Percentiles rank a stretch among this genome's conserved stretches.
These are phyloP conservation scores for Clonostachys rosea DNA, from an alignment of 2,329 filamentous ascomycete genomes.

Conservation along the genomic window DNA sequence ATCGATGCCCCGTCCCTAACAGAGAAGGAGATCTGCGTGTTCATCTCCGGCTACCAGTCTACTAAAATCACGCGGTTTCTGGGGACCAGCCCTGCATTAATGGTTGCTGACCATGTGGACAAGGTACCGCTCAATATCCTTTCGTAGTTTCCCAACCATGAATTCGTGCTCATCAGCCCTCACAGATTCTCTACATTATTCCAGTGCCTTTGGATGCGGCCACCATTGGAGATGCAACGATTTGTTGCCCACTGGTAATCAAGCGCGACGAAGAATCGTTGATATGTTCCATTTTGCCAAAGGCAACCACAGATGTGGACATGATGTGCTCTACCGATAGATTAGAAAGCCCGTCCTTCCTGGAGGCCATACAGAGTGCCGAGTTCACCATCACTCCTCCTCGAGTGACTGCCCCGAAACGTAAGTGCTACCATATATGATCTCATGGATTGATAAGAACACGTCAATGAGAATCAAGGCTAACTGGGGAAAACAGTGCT, in stretches of 20 bases:
- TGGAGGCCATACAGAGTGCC: constrained; percentile 6
- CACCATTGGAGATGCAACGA: constrained; percentile 8
- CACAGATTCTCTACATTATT: constrained; percentile 8
- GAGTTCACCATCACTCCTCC: constrained; percentile 3
- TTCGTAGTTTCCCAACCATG: not conserved
- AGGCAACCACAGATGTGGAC: constrained; percentile 5
- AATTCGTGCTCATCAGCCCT: too few relatives aligned
- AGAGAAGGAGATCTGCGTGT: constrained; percentile 7
- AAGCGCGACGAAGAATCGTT: constrained; percentile 6
- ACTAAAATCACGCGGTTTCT: constrained; percentile 7
- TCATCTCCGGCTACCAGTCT: constrained; percentile 7
- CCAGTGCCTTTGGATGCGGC: constrained; percentile 10
- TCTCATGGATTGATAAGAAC: too few relatives aligned
- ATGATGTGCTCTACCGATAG: constrained; percentile 1
- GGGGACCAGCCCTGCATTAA: constrained; percentile 8
- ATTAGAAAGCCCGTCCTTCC: constrained; percentile 2
- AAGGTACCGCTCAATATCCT: constrained; percentile 4
- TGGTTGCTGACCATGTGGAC: constrained; percentile 9
- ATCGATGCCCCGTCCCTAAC: constrained; percentile 4
- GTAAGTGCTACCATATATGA: too few relatives aligned
- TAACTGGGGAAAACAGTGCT: too few relatives aligned
- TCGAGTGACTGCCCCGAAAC: too few relatives aligned
- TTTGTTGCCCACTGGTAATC: constrained; percentile 9
- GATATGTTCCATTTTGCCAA: constrained; percentile 7
- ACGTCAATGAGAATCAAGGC: too few relatives aligned